Evolutionary conservation across 73 alveolate species (phyloP).

Genomic region (Tetrahymena thermophila): DNA sequence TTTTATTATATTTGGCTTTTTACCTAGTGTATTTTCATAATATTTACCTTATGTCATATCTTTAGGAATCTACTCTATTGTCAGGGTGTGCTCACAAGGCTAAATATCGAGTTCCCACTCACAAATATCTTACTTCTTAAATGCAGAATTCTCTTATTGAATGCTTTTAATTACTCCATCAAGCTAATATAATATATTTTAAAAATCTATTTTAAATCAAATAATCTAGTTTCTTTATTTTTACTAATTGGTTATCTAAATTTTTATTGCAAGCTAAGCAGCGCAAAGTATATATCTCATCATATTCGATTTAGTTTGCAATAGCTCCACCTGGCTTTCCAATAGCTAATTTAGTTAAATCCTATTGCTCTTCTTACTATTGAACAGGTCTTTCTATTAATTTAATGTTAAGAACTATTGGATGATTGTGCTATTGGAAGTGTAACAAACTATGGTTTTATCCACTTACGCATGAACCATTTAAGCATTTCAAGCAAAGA

Average conservation of each 20-base stretch:
- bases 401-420: constrained; percentile 77
- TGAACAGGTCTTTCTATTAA: constrained; percentile 55
- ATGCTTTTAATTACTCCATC: constrained; percentile 72
- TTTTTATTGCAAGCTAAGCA: constrained; percentile 74
- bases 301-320: constrained; percentile 72
- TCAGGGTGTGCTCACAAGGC: constrained; percentile 94
- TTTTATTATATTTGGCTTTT: constrained; percentile 42
- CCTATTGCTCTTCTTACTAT: constrained; percentile 57
- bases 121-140: constrained; percentile 66
- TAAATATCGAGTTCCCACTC: constrained; percentile 93
- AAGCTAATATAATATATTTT: not conserved
- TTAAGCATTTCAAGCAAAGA: constrained; percentile 90
- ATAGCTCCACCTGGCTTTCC: constrained; percentile 95
- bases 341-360: constrained; percentile 87
- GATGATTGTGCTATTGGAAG: constrained; percentile 60
- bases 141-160: constrained; percentile 80
- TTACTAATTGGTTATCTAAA: constrained; percentile 21
- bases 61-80: constrained; percentile 73
- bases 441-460: constrained; percentile 73
- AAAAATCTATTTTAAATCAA: not conserved
- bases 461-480: constrained; percentile 73
- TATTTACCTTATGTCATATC: constrained; percentile 23
- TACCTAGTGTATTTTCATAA: not conserved
- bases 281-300: constrained; percentile 47
- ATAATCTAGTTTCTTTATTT: not conserved